phyloP scores from a whole-genome alignment of 257 asterid genomes.

The Oldenlandia corymbosa region DNA sequence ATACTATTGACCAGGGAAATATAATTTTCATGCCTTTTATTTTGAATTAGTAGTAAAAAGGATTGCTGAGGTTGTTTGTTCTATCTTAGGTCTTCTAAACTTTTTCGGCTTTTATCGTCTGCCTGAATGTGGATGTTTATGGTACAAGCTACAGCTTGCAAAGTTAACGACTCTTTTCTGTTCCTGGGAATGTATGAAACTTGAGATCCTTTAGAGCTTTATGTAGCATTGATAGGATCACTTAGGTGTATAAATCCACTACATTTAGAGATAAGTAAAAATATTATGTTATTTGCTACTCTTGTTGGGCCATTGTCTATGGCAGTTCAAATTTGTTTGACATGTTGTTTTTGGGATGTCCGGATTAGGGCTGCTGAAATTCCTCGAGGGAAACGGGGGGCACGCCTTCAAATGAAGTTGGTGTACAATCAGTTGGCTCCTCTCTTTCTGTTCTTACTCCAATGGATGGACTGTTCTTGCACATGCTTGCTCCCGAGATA shows the following conservation, averaged over 20 bases:
- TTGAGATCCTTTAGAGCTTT: slow-evolving; percentile 2
- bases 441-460: slow-evolving; percentile 53
- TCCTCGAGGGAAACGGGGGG: slow-evolving; percentile 76
- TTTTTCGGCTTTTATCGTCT: not conserved
- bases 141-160: not conserved
- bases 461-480: slow-evolving; percentile 79
- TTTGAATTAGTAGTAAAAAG: not conserved
- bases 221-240: not conserved
- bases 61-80: not conserved
- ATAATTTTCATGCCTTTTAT: not conserved
- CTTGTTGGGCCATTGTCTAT: not conserved
- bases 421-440: slow-evolving; percentile 69
- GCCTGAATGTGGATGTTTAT: not conserved
- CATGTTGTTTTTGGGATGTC: slow-evolving; percentile 10
- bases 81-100: not conserved
- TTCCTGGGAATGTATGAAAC: too few relatives aligned
- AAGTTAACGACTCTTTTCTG: too few relatives aligned
- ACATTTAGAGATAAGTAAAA: not conserved
- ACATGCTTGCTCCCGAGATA: slow-evolving; percentile 50
- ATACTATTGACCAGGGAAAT: not conserved
- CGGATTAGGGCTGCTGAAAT: slow-evolving; percentile 66
- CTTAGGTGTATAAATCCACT: not conserved
- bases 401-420: slow-evolving; percentile 73
- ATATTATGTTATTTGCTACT: not conserved
- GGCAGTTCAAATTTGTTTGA: not conserved